A percentile compares a stretch with the other conserved stretches of the same genome.
phyloP scores from a whole-genome alignment of 2,329 filamentous ascomycete genomes.

The Sclerotinia sclerotiorum region DNA sequence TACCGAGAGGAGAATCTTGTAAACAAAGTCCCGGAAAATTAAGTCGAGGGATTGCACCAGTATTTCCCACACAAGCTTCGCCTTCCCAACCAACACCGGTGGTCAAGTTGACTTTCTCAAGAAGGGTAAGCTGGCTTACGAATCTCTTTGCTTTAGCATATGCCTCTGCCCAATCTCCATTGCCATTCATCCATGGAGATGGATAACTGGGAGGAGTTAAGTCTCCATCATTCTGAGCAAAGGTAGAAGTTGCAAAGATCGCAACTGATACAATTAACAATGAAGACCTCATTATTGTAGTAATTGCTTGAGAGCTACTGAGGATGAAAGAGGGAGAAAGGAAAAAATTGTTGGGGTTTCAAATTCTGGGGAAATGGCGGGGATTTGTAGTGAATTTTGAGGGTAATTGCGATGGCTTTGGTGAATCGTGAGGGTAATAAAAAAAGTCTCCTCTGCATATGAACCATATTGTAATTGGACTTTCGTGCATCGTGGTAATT shows the following conservation, averaged over 20 bases:
- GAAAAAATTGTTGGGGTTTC: background rate
- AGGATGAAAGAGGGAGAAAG: background rate
- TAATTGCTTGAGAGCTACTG: background rate
- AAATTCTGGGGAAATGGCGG: background rate
- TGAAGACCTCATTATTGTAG: conserved; percentile 31
- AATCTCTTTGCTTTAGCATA: conserved; percentile 68
- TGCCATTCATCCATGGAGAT: conserved; percentile 41
- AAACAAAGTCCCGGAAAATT: conserved; percentile 39
- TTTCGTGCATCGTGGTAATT: conserved; percentile 2
- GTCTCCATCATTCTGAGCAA: conserved; percentile 33
- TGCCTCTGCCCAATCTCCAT: conserved; percentile 60
- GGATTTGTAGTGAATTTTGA: background rate
- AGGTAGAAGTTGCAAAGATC: conserved; percentile 28
- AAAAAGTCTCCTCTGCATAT: conserved; percentile 1
- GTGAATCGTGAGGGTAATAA: background rate
- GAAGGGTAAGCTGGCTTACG: conserved; percentile 72
- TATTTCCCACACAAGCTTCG: conserved; percentile 40
- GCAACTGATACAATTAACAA: conserved; percentile 27
- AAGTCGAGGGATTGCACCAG: conserved; percentile 39
- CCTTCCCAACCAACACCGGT: conserved; percentile 63
- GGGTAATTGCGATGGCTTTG: background rate
- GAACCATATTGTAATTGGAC: background rate
- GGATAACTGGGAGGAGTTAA: conserved; percentile 40
- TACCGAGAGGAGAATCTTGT: conserved; percentile 40
- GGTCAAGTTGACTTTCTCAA: conserved; percentile 90